These are phyloP conservation scores for Anastatica hierochuntica DNA, from an alignment of 345 rosid species.

Conservation along the genomic window DNA sequence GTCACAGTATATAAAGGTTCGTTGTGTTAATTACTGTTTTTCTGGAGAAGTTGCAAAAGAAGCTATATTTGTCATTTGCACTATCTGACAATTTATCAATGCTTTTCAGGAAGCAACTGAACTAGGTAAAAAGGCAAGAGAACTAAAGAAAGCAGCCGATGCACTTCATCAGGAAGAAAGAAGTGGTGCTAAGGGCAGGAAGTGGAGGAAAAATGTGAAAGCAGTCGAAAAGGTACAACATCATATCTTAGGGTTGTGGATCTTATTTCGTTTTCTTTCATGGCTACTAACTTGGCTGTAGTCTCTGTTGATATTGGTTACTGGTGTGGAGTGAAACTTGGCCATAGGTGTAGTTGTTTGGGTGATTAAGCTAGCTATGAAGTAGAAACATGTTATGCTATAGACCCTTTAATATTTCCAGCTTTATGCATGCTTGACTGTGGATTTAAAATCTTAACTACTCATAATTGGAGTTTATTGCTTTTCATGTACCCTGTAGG, in stretches of 20 bases:
- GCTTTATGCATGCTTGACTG: background rate
- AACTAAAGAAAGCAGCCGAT: slow-evolving; percentile 92
- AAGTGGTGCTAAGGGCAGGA: slow-evolving; percentile 86
- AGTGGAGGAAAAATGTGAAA: slow-evolving; percentile 97
- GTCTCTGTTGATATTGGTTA: too few species aligned
- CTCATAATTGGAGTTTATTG: background rate
- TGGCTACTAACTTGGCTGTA: too few species aligned
- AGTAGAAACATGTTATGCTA: too few species aligned
- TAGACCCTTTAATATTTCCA: too few species aligned
- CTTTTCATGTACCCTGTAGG: slow-evolving; percentile 54
- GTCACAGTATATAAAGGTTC: slow-evolving; percentile 94
- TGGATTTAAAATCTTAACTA: background rate
- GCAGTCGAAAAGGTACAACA: slow-evolving; percentile 73
- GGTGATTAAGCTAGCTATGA: too few species aligned
- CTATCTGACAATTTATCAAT: too few species aligned
- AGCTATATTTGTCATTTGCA: too few species aligned
- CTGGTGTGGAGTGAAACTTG: too few species aligned
- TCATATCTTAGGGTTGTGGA: background rate
- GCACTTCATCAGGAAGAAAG: slow-evolving; percentile 92
- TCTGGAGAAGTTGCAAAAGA: too few species aligned
- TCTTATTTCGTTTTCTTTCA: slow-evolving; percentile 9
- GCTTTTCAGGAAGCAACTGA: slow-evolving; percentile 94
- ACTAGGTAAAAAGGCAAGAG: slow-evolving; percentile 94
- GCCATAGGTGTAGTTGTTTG: too few species aligned
- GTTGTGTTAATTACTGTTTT: slow-evolving; percentile 4